Evolutionary conservation across 202 grass and related monocot genomes (phyloP), one percentile per base, ranked within the genome.

Genomic region (Carex arenaria): DNA sequence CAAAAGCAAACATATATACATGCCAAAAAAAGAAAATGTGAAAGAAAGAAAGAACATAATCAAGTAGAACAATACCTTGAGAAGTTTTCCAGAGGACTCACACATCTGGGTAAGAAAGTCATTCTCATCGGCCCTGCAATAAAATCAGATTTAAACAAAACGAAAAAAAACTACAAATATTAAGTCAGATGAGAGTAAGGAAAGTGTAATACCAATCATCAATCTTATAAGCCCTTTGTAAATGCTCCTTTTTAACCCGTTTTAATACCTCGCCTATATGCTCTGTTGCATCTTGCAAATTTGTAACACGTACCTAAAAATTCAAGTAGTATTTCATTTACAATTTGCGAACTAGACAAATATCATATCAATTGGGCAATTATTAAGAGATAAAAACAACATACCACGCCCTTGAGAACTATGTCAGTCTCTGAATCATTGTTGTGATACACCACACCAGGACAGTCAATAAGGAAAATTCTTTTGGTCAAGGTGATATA

Each of bases 321-420:
- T 51, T 15, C 38, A 78, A 78, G 62, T 64, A 62, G 32, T 40
- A 55, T 11, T 72, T 80, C 12, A 73, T 38, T 60, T 78, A 34
- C 63, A 61, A 67, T 13, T 49, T 81, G 61, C 19, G 79, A n/a
- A 78, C 66, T 74, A 86, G 51, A 59, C 7, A 79, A 10, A 61
- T 61, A 15, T 26, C 53, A 40, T 28, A 57, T n/a, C 28, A 51
- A 65, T 15, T 15, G 4, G 36, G 34, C 56, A 67, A 47, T 17
- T 36, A n/a, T 76, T 76, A 28, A 3, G 79, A 20, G 80, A 49
- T 20, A 65, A 47, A 59, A 85, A 14, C 82, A 77, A 88, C 92
- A 89, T 91, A 98, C 95, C 95, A 98, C 95, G 32, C 95, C 95
- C 93, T 98, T 95, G 38, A 98, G 89, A 89, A 98, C 95, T 79